Evolutionary conservation across 1,284 basidiomycete genomes (phyloP), one percentile per base, ranked within the genome.

Genomic region (Clitocybe nebularis): DNA sequence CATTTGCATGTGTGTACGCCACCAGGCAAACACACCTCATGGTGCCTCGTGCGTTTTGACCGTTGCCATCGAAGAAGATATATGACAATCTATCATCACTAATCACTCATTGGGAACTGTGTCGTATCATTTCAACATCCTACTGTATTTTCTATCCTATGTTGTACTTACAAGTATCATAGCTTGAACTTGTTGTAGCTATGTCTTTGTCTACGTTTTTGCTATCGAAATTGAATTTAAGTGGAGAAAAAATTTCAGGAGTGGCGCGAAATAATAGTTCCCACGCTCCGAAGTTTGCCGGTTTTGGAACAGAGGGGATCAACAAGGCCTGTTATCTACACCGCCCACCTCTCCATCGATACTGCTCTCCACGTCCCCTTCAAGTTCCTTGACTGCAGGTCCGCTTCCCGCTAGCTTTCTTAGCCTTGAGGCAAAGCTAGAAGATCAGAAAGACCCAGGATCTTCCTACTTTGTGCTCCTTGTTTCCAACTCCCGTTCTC

Each of bases 291-390:
- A 62, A 49, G 60, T 57, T 52, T 53, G 55, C 60, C 63, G 61
- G 56, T 62, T 63, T 63, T 62, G 61, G 56, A 52, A 42, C 53
- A 53, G 38, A 47, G 33, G 36, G 47, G 44, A 55, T 58, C 55
- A 59, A 55, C 52, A 57, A 53, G 45, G 46, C 52, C 46, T 59
- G 64, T 66, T 65, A 67, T 68, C 67, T 64, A 59, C 61, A 67
- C 65, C 58, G 61, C 62, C 66, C 55, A 54, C 48, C 53, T 63
- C 59, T 61, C 62, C 63, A 69, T 69, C 70, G 64, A 71, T 63
- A 62, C 63, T 66, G 53, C 42, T 43, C 49, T 49, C 43, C 44
- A 40, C 47, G 41, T 47, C 45, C 35, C 45, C 47, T 43, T 46
- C 41, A 46, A 46, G 43, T 43, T 48, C 41, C 39, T 45, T 34